Base-by-base conservation (phyloP, 257 asterid species). In the Nicotiana tabacum region DNA sequence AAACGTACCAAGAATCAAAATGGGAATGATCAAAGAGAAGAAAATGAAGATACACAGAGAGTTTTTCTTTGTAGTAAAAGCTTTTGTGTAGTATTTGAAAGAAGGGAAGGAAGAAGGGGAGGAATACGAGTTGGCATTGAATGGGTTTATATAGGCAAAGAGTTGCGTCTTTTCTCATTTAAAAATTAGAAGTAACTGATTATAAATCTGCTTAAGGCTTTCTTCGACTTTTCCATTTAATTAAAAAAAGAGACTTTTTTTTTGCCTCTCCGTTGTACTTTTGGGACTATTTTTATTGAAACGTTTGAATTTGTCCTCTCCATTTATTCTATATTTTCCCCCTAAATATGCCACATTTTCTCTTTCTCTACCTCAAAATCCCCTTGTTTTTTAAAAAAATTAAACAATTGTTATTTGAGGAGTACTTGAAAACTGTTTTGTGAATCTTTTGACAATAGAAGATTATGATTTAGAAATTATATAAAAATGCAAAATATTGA, bases 111-210 rank as follows among this genome's bases (percentile, higher is more conserved):
- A 58, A 72, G 68, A 62, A 77, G 89, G 89, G 91, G 89, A 86
- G 88, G 88, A 84, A 81, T 4, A 77, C 17, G 2, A 30, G 70
- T 37, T 16, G 77, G 35, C 57, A n/a, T 30, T 6, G 66, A 46
- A 9, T 7, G 70, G 80, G 84, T 83, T 82, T 88, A 88, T 74
- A 88, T 86, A 88, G 91, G 78, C 83, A 21, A 43, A 24, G 15
- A 37, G 37, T 85, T 66, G 82, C n/a, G 84, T 83, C 81, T 32
- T 77, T 85, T 83, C 62, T 11, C 15, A n/a, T n/a, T 13, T 30
- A 39, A 58, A 30, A 3, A 21, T 53, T 13, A 18, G 1, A 0
- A 48, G 15, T 10, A 70, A 51, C 64, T 51, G 29, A 61, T 79
- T 60, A 78, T 78, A 48, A 74, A 74, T 48, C 62, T 35, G 43